Evolutionary conservation across 2,329 filamentous ascomycete genomes (phyloP).

Genomic region (Cladosporium austrohemisphaericum): DNA sequence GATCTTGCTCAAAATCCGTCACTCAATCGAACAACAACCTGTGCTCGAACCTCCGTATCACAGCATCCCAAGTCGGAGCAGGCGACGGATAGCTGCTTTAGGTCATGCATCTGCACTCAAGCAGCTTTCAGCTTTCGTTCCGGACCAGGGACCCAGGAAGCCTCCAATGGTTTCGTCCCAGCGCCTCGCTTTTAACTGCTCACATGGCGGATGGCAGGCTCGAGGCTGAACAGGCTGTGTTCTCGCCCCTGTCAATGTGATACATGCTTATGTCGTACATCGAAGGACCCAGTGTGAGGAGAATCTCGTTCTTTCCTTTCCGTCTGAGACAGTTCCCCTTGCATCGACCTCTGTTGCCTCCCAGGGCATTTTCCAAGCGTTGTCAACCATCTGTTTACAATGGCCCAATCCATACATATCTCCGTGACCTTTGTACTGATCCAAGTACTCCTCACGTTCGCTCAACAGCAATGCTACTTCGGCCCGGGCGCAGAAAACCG

Average conservation of each 20-base stretch:
- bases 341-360: not conserved
- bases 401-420: not conserved
- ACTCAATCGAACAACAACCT: no score
- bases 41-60: no score
- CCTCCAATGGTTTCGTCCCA: not conserved
- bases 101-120: not conserved
- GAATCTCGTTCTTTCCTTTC: not conserved
- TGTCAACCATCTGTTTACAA: not conserved
- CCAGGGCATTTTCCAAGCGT: not conserved
- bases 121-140: not conserved
- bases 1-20: no score
- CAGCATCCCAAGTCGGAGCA: not conserved
- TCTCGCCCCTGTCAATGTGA: not conserved
- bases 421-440: not conserved
- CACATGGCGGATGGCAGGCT: not conserved
- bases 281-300: not conserved
- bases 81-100: not conserved
- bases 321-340: not conserved
- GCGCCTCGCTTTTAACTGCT: not conserved
- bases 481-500: constrained; percentile 27
- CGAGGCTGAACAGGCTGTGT: not conserved
- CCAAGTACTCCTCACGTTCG: constrained; percentile 2
- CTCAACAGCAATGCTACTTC: constrained; percentile 32
- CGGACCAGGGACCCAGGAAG: not conserved
- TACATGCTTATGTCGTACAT: constrained; percentile 3